Evolutionary conservation across 2,329 filamentous ascomycete species (phyloP), one percentile per base, ranked within the genome.

Genomic region (Didymella pomorum): DNA sequence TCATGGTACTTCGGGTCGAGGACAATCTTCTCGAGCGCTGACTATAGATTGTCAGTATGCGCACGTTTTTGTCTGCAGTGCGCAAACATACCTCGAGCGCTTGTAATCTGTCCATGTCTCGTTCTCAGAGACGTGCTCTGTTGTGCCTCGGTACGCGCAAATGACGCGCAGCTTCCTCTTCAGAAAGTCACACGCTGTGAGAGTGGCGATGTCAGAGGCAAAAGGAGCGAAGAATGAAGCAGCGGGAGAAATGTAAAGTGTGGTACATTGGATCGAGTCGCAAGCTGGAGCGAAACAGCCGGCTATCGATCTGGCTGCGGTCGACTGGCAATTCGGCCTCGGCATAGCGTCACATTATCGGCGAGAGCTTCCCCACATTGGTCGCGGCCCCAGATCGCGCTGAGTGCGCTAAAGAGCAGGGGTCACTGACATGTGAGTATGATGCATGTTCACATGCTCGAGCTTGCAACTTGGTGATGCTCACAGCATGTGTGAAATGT

Each of bases 1-100:
- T 95, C 92, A 71, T 95, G 92, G 80, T 97, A 91, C 66, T 87
- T 84, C 6, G 93, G 93, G 76, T 98, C 88, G 62, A 95, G 86
- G 66, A 93, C 83, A 56, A 97, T 83, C 67, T 85, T 84, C 80
- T 96, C 92, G 68, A 93, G 80, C 61, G 85, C 83, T 67, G 84
- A 82, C 90, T 94, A 71, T 28, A n/a, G 1, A 4, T 29, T 2
- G 3, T 71, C 26, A 69, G 61, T 43, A 48, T 11, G 2, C 18
- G 4, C 18, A 25, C 14, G 7, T 42, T 14, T 3, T 20, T 3
- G 7, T 4, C 4, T 26, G 43, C 28, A 20, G 12, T 16, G 31
- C 23, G 33, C 25, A 33, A 23, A 9, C 61, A 10, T 66, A 73
- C 73, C 60, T 76, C 71, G 45, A 76, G 66, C 46, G 69, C 71